Percentiles rank a stretch among this genome's conserved stretches.
These are phyloP conservation scores for Fusarium penzigii DNA, from an alignment of 2,329 filamentous ascomycete species.

Conservation along the genomic window DNA sequence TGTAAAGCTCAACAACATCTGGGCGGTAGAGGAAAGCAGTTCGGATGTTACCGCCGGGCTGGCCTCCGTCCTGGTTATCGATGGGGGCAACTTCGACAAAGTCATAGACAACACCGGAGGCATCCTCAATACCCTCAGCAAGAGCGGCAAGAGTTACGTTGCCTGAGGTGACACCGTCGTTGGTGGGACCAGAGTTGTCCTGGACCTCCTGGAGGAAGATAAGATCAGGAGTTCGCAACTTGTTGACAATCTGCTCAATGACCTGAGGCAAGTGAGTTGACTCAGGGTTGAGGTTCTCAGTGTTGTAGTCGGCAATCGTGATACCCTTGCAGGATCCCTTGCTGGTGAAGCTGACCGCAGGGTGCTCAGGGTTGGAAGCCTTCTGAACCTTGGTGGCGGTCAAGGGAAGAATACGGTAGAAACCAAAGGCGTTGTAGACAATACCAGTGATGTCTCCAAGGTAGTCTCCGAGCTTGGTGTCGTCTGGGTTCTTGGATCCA, in stretches of 20 bases:
- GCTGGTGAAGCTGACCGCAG: constrained; percentile 54
- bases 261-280: constrained; percentile 57
- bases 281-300: constrained; percentile 65
- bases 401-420: constrained; percentile 67
- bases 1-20: constrained; percentile 57
- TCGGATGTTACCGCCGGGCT: constrained; percentile 72
- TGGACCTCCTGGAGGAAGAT: constrained; percentile 73
- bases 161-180: constrained; percentile 58
- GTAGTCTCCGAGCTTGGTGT: constrained; percentile 64
- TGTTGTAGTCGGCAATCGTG: constrained; percentile 68
- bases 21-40: constrained; percentile 69
- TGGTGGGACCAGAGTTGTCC: constrained; percentile 62
- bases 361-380: constrained; percentile 46
- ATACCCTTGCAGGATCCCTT: constrained; percentile 59
- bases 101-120: constrained; percentile 55
- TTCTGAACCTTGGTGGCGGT: constrained; percentile 55
- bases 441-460: constrained; percentile 69
- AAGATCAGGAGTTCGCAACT: constrained; percentile 63
- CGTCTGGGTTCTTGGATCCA: constrained; percentile 58
- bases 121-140: constrained; percentile 49
- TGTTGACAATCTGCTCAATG: constrained; percentile 65
- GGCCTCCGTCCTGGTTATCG: constrained; percentile 63
- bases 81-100: constrained; percentile 61
- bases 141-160: constrained; percentile 62
- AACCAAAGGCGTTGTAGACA: constrained; percentile 65